A percentile compares a stretch with the other conserved stretches of the same genome.
Evolutionary conservation across 768 basidiomycete genomes (phyloP).

Genomic region (Lepiota venenata): DNA sequence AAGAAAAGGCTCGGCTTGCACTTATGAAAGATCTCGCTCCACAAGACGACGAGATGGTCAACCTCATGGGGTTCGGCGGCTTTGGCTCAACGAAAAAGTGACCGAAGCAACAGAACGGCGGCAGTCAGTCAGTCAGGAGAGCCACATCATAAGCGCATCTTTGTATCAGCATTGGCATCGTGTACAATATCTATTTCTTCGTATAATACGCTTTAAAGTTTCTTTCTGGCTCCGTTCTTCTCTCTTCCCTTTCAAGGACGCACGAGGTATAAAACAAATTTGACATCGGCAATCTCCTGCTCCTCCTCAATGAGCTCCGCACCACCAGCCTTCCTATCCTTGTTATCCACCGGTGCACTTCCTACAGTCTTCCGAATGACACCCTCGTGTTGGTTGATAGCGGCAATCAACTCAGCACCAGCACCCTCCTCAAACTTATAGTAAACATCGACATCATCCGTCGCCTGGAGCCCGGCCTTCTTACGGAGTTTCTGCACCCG

Average conservation of each 20-base stretch:
- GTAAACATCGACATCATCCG: constrained; percentile 89
- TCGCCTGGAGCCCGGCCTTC: constrained; percentile 92
- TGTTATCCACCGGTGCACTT: constrained; percentile 60
- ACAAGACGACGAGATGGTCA: constrained; percentile 66
- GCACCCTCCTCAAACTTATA: constrained; percentile 73
- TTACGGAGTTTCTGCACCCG: constrained; percentile 95
- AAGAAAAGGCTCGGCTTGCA: constrained; percentile 67
- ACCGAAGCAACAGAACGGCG: constrained; percentile 14
- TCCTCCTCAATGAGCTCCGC: constrained; percentile 77
- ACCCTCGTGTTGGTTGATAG: constrained; percentile 64
- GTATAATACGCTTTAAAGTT: constrained; percentile 20
- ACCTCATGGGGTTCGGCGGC: constrained; percentile 89
- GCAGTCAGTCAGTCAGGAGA: constrained; percentile 3
- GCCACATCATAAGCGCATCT: background rate
- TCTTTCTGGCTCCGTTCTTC: constrained; percentile 12
- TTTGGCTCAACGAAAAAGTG: constrained; percentile 87
- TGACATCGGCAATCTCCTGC: constrained; percentile 79
- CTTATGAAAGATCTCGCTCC: constrained; percentile 48
- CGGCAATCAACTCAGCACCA: constrained; percentile 60
- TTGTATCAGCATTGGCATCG: constrained; percentile 8
- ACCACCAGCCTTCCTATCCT: constrained; percentile 43
- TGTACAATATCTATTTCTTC: constrained; percentile 24
- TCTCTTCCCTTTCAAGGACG: constrained; percentile 33
- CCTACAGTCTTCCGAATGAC: constrained; percentile 74
- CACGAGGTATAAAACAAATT: constrained; percentile 70